phyloP scores from a whole-genome alignment of 352 stramenopile genomes.

The Sclerospora graminicola region DNA sequence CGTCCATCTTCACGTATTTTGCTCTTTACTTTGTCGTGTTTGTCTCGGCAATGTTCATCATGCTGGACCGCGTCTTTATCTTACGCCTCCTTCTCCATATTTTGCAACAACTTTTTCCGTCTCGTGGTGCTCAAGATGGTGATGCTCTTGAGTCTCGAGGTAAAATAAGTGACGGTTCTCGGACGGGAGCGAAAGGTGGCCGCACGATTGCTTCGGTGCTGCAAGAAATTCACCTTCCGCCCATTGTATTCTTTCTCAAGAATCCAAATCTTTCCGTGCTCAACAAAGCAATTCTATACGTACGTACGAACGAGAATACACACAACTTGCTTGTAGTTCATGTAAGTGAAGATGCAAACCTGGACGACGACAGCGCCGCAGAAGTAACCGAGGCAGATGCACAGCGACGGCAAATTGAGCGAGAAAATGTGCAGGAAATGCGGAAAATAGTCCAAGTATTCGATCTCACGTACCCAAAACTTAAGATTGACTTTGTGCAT shows the following conservation, averaged over 20 bases:
- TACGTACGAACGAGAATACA: conserved; percentile 88
- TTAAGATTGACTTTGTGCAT: conserved; percentile 85
- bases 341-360: conserved; percentile 33
- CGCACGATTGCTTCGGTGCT: conserved; percentile 56
- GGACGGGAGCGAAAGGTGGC: conserved; percentile 51
- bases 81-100: conserved; percentile 61
- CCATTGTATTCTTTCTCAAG: conserved; percentile 91
- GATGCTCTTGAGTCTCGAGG: conserved; percentile 12
- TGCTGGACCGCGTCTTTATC: conserved; percentile 73
- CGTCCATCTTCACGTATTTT: conserved; percentile 77
- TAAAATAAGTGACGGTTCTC: conserved; percentile 10
- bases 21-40: conserved; percentile 67
- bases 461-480: conserved; percentile 87
- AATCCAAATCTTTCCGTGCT: conserved; percentile 73
- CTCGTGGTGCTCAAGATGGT: conserved; percentile 14
- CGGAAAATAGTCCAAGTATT: conserved; percentile 71
- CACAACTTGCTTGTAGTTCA: conserved; percentile 88
- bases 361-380: conserved; percentile 16
- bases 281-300: conserved; percentile 93
- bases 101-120: conserved; percentile 51
- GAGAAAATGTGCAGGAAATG: conserved; percentile 48
- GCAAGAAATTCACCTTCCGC: conserved; percentile 58
- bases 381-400: conserved; percentile 32
- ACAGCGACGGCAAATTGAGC: conserved; percentile 21
- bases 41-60: conserved; percentile 61